Base-by-base conservation (phyloP, 78 protist species). In the Cyanophora paradoxa region DNA sequence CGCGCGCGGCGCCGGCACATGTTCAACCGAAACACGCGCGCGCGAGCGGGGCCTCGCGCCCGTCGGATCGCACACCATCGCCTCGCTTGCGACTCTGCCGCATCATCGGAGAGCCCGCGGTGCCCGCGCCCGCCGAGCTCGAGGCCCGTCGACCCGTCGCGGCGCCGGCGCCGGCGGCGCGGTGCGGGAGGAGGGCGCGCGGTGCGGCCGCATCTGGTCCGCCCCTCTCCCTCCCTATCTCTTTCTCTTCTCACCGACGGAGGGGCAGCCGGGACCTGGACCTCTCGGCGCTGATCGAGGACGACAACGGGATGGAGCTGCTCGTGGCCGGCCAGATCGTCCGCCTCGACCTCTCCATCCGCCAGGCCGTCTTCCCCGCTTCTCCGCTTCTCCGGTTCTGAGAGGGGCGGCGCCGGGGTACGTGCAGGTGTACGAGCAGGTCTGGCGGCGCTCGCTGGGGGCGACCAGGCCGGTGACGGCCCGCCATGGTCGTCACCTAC, bases 291-390 rank as follows among this genome's bases (percentile, higher is more conserved):
- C 66, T 68, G 34, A 42, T 66, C 50, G 67, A 56, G 39, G 91
- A 85, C 76, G 96, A 92, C 75, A 83, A 81, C 63, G 93, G 90
- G 33, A 90, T 92, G 90, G 95, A 94, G 77, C 81, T 94, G 58
- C 82, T 93, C 19, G 97, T 94, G 2, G 78, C 34, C 59, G 75
- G 78, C 61, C 62, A 77, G 64, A 94, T 94, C 63, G 75, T 92
- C 71, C 72, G 74, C 67, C 89, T 94, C 26, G 92, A 87, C 76
- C 84, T 94, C 1, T 88, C 91, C 19, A 69, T 93, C 30, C 20
- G 37, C n/a, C 42, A 1, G 52, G 52, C 52, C 36, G 66, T 61
- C 39, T 61, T 13, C 66, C 36, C 36, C 14, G 24, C 36, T 13
- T 13, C 39, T 13, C 69, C 72, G 30, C 13, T 62, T 33, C 36